Evolutionary conservation across 805 yeast genomes (phyloP).

Genomic region (Saccharomyces eubayanus): DNA sequence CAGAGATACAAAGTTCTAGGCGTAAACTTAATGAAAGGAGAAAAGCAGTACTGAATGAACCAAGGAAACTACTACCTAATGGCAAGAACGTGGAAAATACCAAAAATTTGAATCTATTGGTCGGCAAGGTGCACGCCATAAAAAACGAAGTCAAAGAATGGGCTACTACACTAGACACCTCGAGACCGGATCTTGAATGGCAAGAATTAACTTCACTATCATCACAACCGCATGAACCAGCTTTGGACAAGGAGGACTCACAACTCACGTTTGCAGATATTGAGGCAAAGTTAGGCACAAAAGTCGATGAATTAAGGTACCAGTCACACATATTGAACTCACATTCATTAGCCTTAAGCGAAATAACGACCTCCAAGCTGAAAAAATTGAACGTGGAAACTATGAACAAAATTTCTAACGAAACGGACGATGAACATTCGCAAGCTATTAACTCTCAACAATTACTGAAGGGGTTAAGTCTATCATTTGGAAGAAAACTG

Average conservation of each 20-base stretch:
- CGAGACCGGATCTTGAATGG: conserved; percentile 16
- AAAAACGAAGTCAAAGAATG: conserved; percentile 23
- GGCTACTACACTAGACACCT: conserved; percentile 17
- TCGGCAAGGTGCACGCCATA: conserved; percentile 18
- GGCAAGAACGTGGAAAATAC: conserved; percentile 26
- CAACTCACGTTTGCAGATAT: not conserved
- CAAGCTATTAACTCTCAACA: not conserved
- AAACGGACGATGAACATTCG: not conserved
- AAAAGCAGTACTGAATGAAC: not conserved
- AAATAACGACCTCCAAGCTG: conserved; percentile 12
- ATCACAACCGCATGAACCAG: not conserved
- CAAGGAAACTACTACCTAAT: conserved; percentile 18
- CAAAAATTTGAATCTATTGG: conserved; percentile 17
- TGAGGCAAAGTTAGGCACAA: not conserved
- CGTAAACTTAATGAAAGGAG: not conserved
- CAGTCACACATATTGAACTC: conserved; percentile 23
- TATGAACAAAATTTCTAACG: not conserved
- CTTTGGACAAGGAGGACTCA: not conserved
- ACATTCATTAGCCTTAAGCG: conserved; percentile 14
- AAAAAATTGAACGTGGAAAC: conserved; percentile 6
- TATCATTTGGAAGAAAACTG: not conserved
- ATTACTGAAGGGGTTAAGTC: not conserved
- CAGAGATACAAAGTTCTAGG: not conserved
- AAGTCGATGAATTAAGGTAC: conserved; percentile 13
- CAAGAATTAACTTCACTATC: conserved; percentile 1